Conservation (phyloP, 495 filamentous ascomycete species). For the Talaromyces proteolyticus region DNA sequence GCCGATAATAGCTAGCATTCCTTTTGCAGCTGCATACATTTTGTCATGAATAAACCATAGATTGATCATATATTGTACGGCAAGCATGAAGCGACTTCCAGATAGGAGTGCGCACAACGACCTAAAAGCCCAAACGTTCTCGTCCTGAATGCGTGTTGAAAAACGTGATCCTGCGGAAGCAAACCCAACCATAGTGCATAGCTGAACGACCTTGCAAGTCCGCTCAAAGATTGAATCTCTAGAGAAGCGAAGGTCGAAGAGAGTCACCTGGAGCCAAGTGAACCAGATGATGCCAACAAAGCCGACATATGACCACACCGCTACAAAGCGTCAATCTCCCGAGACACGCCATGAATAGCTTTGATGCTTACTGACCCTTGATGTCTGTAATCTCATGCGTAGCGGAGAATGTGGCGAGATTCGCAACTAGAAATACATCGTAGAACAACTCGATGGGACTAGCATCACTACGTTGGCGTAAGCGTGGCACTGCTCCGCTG, state of each 20-base stretch:
- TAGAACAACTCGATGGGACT: slow-evolving; percentile 59
- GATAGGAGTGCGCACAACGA: slow-evolving; percentile 51
- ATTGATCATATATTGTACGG: slow-evolving; percentile 51
- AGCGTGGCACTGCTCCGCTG: slow-evolving; percentile 14
- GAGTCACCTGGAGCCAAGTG: slow-evolving; percentile 63
- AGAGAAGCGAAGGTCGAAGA: slow-evolving; percentile 66
- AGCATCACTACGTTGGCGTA: slow-evolving; percentile 38
- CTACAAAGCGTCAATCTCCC: slow-evolving; percentile 11
- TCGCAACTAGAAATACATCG: slow-evolving; percentile 66
- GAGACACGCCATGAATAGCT: too few relatives aligned
- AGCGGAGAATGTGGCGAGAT: slow-evolving; percentile 57
- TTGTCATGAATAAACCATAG: slow-evolving; percentile 35
- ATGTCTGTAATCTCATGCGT: slow-evolving; percentile 47
- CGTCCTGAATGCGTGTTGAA: slow-evolving; percentile 35
- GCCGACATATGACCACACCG: slow-evolving; percentile 48
- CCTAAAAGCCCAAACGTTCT: slow-evolving; percentile 38
- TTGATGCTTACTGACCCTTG: slow-evolving; percentile 19
- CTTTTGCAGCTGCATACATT: slow-evolving; percentile 23
- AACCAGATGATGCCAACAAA: slow-evolving; percentile 67
- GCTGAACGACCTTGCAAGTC: slow-evolving; percentile 54
- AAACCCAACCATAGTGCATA: slow-evolving; percentile 60
- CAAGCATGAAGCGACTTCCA: slow-evolving; percentile 49
- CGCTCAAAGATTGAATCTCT: slow-evolving; percentile 63
- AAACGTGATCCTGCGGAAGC: slow-evolving; percentile 55
- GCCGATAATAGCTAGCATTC: slow-evolving; percentile 32